Conservation (phyloP, 441 rosid species). For the Arabidopsis hybrid region DNA sequence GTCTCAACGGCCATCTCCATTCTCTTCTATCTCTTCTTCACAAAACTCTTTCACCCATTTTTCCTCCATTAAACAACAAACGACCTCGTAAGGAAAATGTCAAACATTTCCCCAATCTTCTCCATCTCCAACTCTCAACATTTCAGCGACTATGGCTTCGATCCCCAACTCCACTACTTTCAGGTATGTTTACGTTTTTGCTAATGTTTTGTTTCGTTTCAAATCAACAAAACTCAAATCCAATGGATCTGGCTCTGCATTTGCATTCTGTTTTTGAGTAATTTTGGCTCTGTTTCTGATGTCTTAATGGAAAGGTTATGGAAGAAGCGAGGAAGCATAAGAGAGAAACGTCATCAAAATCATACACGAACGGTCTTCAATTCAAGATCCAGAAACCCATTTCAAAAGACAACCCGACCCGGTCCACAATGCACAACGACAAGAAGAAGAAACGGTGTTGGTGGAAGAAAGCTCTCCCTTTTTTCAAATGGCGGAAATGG, state of each 20-base stretch:
- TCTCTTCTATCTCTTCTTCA: not conserved
- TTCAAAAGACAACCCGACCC: slow-evolving; percentile 63
- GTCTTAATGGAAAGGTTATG: slow-evolving; percentile 52
- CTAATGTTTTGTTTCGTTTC: not conserved
- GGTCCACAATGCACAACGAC: slow-evolving; percentile 39
- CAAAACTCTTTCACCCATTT: not conserved
- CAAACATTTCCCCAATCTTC: slow-evolving; percentile 63
- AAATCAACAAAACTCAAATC: not conserved
- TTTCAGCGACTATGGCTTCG: slow-evolving; percentile 92
- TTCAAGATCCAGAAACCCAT: slow-evolving; percentile 89
- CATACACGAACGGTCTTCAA: slow-evolving; percentile 53
- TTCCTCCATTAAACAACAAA: slow-evolving; percentile 11
- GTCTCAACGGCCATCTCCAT: slow-evolving; percentile 42
- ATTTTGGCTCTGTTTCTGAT: not conserved
- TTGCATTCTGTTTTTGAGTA: slow-evolving; percentile 1
- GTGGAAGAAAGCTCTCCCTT: slow-evolving; percentile 67
- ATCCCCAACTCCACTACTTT: slow-evolving; percentile 78
- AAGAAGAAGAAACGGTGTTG: slow-evolving; percentile 59
- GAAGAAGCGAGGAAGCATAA: slow-evolving; percentile 81
- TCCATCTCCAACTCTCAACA: slow-evolving; percentile 73
- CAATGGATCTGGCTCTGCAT: not conserved
- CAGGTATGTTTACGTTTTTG: slow-evolving; percentile 53
- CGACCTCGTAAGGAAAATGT: slow-evolving; percentile 6
- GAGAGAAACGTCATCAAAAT: slow-evolving; percentile 51
- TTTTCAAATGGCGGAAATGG: slow-evolving; percentile 67